Percentiles rank a stretch among this genome's conserved stretches.
These are phyloP conservation scores for Vigna angularis DNA, from an alignment of 306 rosid species.

Conservation along the genomic window DNA sequence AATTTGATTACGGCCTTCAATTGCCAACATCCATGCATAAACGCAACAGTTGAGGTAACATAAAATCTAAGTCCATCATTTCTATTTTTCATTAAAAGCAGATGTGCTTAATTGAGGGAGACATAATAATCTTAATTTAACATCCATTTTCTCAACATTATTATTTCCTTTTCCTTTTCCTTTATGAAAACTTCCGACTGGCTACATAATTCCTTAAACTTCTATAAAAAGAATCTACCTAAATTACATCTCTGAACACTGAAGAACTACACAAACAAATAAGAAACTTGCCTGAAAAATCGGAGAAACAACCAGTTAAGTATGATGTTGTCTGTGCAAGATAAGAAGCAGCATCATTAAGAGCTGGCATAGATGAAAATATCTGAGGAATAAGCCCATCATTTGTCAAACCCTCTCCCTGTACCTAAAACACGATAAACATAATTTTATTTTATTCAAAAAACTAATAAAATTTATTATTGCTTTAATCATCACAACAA, in stretches of 20 bases:
- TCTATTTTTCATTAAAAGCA: constrained; percentile 16
- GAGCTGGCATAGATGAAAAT: constrained; percentile 84
- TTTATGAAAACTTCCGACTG: constrained; percentile 24
- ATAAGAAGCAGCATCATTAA: constrained; percentile 90
- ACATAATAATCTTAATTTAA: neutral
- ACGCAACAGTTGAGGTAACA: constrained; percentile 16
- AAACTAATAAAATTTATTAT: neutral
- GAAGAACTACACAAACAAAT: constrained; percentile 33
- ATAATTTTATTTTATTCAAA: neutral
- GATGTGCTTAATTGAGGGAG: neutral
- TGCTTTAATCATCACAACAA: constrained; percentile 18
- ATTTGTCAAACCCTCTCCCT: constrained; percentile 52
- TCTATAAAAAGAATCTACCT: constrained; percentile 24
- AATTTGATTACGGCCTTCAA: constrained; percentile 1
- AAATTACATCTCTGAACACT: constrained; percentile 13
- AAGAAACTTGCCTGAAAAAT: constrained; percentile 72
- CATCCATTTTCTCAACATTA: constrained; percentile 14
- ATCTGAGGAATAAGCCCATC: constrained; percentile 82
- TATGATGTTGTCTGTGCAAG: constrained; percentile 87
- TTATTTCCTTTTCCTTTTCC: constrained; percentile 8
- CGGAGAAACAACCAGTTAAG: constrained; percentile 81
- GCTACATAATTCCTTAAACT: constrained; percentile 30
- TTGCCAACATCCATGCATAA: constrained; percentile 3
- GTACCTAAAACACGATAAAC: constrained; percentile 48
- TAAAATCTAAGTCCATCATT: constrained; percentile 8